Evolutionary conservation across 257 asterid species (phyloP).

Genomic region (Agastache rugosa): DNA sequence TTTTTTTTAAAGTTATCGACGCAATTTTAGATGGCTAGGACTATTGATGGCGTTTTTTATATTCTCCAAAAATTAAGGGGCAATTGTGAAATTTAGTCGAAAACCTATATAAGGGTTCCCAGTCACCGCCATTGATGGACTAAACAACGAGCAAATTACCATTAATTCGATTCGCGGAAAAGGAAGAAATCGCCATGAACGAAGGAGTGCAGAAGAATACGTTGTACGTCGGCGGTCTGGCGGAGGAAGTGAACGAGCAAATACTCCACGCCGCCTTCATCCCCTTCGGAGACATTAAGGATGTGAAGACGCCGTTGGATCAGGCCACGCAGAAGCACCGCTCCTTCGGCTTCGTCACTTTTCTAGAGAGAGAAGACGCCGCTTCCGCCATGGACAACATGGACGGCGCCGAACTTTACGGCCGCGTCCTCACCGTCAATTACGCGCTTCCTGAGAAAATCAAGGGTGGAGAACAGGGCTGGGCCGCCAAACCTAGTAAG

Average conservation of each 20-base stretch:
- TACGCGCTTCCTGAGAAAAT: slow-evolving; percentile 92
- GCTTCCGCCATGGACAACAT: slow-evolving; percentile 96
- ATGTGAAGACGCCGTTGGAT: slow-evolving; percentile 93
- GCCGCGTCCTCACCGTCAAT: slow-evolving; percentile 92
- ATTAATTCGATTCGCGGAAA: background rate
- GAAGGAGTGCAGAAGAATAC: slow-evolving; percentile 95
- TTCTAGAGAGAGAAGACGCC: slow-evolving; percentile 91
- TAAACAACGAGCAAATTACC: background rate
- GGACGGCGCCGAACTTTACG: slow-evolving; percentile 99
- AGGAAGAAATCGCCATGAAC: slow-evolving; percentile 52
- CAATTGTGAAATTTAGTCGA: slow-evolving; percentile 23
- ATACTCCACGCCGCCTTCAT: slow-evolving; percentile 89
- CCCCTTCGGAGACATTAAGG: slow-evolving; percentile 95
- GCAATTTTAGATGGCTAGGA: background rate
- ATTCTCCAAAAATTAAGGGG: slow-evolving; percentile 19
- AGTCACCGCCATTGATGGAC: slow-evolving; percentile 13
- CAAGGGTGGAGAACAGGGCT: slow-evolving; percentile 96
- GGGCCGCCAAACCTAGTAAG: slow-evolving; percentile 99
- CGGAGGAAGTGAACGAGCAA: slow-evolving; percentile 92
- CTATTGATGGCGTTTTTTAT: background rate
- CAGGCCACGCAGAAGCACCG: slow-evolving; percentile 97
- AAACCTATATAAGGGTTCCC: slow-evolving; percentile 20
- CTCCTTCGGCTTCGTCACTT: slow-evolving; percentile 92
- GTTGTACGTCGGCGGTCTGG: slow-evolving; percentile 87
- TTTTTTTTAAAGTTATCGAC: background rate